Conservation (phyloP, 305 asterid genomes). For the Fraxinus ornus region DNA sequence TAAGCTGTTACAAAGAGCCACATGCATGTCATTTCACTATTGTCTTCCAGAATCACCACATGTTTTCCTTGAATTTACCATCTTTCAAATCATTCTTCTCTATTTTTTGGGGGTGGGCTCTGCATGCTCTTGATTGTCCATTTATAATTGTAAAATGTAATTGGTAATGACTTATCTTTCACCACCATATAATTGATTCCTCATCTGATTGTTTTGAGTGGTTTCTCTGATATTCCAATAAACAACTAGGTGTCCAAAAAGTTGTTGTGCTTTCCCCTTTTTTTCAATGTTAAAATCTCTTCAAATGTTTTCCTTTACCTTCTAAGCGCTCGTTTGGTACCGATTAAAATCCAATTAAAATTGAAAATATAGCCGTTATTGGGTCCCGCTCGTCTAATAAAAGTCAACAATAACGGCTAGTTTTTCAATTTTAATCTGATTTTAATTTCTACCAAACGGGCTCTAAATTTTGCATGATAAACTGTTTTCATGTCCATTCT, state of each 20-base stretch:
- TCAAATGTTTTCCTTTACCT: not conserved
- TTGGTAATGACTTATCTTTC: constrained; percentile 1
- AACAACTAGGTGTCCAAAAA: not conserved
- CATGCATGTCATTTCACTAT: not conserved
- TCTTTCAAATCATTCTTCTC: constrained; percentile 10
- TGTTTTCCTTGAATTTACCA: not conserved
- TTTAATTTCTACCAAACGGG: too few relatives aligned
- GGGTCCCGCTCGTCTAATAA: too few relatives aligned
- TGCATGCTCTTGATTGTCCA: not conserved
- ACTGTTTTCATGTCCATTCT: constrained; percentile 1
- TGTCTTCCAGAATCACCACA: not conserved
- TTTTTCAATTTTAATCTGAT: too few relatives aligned
- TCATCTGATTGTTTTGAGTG: not conserved
- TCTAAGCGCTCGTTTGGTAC: too few relatives aligned
- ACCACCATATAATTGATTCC: constrained; percentile 14
- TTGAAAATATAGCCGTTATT: too few relatives aligned
- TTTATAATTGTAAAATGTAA: not conserved
- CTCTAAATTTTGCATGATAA: not conserved
- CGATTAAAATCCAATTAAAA: too few relatives aligned
- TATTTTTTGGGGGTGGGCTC: not conserved
- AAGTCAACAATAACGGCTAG: too few relatives aligned
- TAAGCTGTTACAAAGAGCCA: not conserved
- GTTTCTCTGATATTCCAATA: constrained; percentile 10
- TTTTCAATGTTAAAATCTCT: not conserved
- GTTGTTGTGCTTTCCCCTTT: not conserved